Base-by-base conservation (phyloP, 2,329 filamentous ascomycete species). In the Fusarium compactum region DNA sequence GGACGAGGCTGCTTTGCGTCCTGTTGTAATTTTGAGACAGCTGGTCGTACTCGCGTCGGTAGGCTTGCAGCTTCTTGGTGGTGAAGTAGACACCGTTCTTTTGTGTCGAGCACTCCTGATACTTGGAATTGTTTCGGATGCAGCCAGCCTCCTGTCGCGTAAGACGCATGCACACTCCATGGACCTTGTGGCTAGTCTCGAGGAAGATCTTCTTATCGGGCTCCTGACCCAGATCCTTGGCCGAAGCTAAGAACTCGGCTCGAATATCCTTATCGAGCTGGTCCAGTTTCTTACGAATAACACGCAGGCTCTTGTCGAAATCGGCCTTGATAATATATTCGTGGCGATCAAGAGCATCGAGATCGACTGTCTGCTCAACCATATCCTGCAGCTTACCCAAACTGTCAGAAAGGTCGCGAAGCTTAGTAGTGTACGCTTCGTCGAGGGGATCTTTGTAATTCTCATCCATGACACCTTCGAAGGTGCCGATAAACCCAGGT, bases 51-150 rank as follows among this genome's bases (percentile, higher is more conserved):
- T 99, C 95, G 56, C 95, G 89, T 32, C 96, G 91, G 75, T 95
- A 88, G 27, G 90, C 87, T 76, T 94, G 91, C 74, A 99, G 85
- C 32, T 87, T 90, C 57, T 89, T 90, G 6, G 96, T 99, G 2
- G 96, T 98, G 80, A 99, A 99, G 83, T 96, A 99, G 58, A 98
- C 96, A 45, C 96, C 96, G 78, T 98, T 99, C 86, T 99, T 99
- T 82, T 98, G 96, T 1, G 97, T 99, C 1, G 95, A 97, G 79
- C 94, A 97, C 80, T 99, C 96, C 76, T 95, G 92, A 76, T 98
- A 99, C 52, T 90, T 86, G 63, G 89, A 90, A 78, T 96, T 97
- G 81, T 97, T 97, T 66, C 96, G 91, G 74, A 99, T 99, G 75
- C 93, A 97, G 18, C 92, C 91, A 2, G 96, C 94, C 82, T 99